phyloP scores from a whole-genome alignment of 2,329 filamentous ascomycete species.

The Aureobasidium sp. region DNA sequence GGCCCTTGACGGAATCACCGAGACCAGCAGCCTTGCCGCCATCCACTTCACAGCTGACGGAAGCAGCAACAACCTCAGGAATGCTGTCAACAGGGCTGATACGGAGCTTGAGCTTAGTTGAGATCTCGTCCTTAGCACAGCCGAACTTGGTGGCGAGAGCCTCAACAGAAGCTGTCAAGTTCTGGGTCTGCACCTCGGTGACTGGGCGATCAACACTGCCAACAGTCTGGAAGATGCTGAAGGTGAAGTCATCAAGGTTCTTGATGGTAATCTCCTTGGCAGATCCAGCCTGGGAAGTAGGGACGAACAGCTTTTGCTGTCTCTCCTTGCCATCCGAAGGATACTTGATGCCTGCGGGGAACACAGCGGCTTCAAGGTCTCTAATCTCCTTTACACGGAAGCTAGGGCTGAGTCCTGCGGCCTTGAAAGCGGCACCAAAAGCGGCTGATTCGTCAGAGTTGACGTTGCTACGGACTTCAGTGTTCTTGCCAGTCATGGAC shows the following conservation, averaged over 20 bases:
- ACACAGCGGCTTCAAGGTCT: constrained; percentile 67
- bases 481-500: constrained; percentile 59
- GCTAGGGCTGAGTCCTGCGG: constrained; percentile 82
- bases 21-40: constrained; percentile 69
- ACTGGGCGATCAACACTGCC: constrained; percentile 53
- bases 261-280: constrained; percentile 81
- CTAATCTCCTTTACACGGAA: constrained; percentile 98
- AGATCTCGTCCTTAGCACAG: constrained; percentile 69
- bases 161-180: constrained; percentile 76
- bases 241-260: constrained; percentile 72
- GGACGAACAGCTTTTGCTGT: constrained; percentile 76
- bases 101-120: constrained; percentile 70
- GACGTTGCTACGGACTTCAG: constrained; percentile 86
- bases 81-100: constrained; percentile 68
- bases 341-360: constrained; percentile 71
- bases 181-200: constrained; percentile 65
- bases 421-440: constrained; percentile 91
- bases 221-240: constrained; percentile 72
- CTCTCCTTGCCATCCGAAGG: constrained; percentile 56
- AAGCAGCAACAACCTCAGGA: constrained; percentile 68
- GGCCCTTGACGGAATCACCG: constrained; percentile 89
- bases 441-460: constrained; percentile 96
- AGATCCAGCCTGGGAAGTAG: constrained; percentile 66
- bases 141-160: constrained; percentile 71
- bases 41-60: constrained; percentile 79